A percentile compares a stretch with the other conserved stretches of the same genome.
Conservation (phyloP, 2,329 filamentous ascomycete species). For the Aspergillus phoenicis region DNA sequence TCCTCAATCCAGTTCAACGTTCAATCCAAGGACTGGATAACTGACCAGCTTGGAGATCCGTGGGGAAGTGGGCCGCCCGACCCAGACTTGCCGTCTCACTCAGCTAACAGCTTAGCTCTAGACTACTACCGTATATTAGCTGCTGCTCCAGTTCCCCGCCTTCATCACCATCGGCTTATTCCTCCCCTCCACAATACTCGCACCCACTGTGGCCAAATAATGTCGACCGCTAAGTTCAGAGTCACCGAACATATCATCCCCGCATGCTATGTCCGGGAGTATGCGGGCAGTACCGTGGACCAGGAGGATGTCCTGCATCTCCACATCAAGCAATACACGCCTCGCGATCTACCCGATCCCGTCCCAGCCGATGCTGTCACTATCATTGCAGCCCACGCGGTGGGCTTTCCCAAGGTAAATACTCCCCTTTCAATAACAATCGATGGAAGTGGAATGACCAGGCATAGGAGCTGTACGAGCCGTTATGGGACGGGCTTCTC, state of each 20-base stretch:
- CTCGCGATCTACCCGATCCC: not conserved
- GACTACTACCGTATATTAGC: too few species aligned
- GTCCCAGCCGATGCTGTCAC: constrained; percentile 7
- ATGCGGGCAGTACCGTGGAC: not conserved
- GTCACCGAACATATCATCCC: not conserved
- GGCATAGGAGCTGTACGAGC: constrained; percentile 78
- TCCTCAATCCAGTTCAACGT: too few species aligned
- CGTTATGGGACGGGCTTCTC: constrained; percentile 78
- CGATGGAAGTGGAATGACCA: not conserved
- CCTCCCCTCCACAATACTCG: too few species aligned
- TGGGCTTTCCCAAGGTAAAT: constrained; percentile 11
- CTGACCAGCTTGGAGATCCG: too few species aligned
- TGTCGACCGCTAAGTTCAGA: not conserved
- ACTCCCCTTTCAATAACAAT: not conserved
- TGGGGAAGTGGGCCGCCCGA: too few species aligned
- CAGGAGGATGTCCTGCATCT: not conserved
- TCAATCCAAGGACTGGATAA: too few species aligned
- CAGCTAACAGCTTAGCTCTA: too few species aligned
- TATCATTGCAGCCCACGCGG: constrained; percentile 15
- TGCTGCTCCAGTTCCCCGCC: too few species aligned
- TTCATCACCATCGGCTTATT: too few species aligned
- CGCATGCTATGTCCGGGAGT: not conserved
- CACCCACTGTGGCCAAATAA: not conserved
- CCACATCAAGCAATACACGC: constrained; percentile 17
- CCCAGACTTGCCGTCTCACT: too few species aligned